Base-by-base conservation (phyloP, 345 rosid species). In the Theobroma cacao region DNA sequence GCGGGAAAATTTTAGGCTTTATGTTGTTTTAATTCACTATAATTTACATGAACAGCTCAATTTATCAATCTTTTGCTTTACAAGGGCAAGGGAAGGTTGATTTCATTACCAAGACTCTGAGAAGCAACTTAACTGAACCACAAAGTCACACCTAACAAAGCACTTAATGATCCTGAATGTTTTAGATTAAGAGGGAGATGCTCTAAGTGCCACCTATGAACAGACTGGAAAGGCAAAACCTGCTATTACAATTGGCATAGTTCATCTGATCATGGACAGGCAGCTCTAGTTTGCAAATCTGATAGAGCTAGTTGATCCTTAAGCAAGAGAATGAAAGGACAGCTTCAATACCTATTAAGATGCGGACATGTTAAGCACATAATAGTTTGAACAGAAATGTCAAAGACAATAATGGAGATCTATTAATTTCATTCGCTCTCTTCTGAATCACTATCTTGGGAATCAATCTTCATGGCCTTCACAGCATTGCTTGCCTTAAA, bases 381-480 rank as follows among this genome's bases (percentile, higher is more conserved):
- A 76, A 82, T 77, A 53, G 43, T 53, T 34, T n/a, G 11, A 40
- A 18, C 24, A 10, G 18, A 74, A 11, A 6, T 59, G 18, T n/a
- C 43, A 48, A 43, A 62, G 4, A 60, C 2, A 61, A 47, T 28
- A 47, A 47, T 31, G 7, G 43, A 31, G 20, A 30, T 1, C 14
- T 5, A 36, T 26, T 13, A 38, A 36, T 73, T 74, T 43, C 55
- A 43, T 43, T 63, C 58, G 47, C 45, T 75, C 43, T 45, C 69
- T 48, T 62, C 58, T 17, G 72, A 71, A 55, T 79, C 77, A 76
- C 77, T 79, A 1, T 71, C 65, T 7, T 71, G 58, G 10, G 55
- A 47, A 64, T 77, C 79, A 15, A 83, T 74, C 10, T 77, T 56
- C 83, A 80, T 78, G 30, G 69, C 82, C 52, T 56, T 73, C 56